Evolutionary conservation across 441 rosid species (phyloP).

Genomic region (Dalechampia spathulata): DNA sequence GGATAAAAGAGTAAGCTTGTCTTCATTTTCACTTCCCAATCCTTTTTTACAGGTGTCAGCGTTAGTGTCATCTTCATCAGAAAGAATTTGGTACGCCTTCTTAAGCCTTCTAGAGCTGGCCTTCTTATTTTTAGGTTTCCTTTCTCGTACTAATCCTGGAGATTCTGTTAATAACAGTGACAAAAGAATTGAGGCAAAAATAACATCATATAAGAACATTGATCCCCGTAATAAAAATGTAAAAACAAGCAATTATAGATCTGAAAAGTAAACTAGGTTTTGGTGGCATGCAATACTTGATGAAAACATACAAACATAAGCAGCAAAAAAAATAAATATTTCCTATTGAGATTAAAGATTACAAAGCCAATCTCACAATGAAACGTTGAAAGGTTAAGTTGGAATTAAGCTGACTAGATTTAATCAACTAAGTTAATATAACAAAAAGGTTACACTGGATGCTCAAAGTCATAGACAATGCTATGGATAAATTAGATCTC

Average conservation of each 20-base stretch:
- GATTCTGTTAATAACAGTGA: constrained; percentile 13
- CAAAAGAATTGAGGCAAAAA: constrained; percentile 1
- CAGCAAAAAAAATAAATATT: too few relatives aligned
- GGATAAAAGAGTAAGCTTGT: constrained; percentile 23
- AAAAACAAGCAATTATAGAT: background rate
- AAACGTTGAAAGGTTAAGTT: too few relatives aligned
- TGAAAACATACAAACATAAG: too few relatives aligned
- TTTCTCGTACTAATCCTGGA: constrained; percentile 23
- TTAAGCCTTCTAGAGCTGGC: constrained; percentile 32
- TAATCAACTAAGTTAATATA: background rate
- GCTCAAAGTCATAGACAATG: background rate
- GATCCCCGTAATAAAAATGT: background rate
- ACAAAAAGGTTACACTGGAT: background rate
- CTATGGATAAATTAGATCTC: background rate
- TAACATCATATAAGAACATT: background rate
- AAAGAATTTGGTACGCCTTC: constrained; percentile 35
- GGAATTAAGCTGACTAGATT: background rate
- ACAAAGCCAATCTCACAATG: too few relatives aligned
- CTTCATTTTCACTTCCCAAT: constrained; percentile 26
- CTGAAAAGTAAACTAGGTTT: too few relatives aligned
- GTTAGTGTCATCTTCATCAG: constrained; percentile 33
- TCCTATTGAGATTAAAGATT: too few relatives aligned
- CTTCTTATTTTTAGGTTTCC: constrained; percentile 21
- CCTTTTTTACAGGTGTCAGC: constrained; percentile 7
- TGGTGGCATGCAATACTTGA: background rate